Percentiles rank a stretch among this genome's conserved stretches.
These are phyloP conservation scores for Metroxylon sagu DNA, from an alignment of 176 grass and related monocot genomes.

Conservation along the genomic window DNA sequence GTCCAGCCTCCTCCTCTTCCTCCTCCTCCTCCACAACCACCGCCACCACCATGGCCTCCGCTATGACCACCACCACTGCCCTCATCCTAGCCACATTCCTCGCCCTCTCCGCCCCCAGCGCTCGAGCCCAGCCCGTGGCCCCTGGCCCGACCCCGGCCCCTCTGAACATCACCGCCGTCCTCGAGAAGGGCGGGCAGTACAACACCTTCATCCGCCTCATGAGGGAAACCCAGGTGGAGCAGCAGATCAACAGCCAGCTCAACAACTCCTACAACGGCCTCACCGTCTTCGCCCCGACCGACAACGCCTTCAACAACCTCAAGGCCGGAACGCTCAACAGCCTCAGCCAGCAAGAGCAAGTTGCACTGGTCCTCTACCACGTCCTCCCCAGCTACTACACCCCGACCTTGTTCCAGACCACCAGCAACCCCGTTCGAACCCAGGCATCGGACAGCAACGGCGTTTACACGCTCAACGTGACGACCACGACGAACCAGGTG, in stretches of 20 bases:
- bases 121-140: slow-evolving; percentile 23
- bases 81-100: slow-evolving; percentile 12
- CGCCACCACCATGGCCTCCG: background rate
- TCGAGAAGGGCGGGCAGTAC: slow-evolving; percentile 62
- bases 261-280: slow-evolving; percentile 52
- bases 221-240: slow-evolving; percentile 53
- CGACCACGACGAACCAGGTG: slow-evolving; percentile 35
- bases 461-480: slow-evolving; percentile 68
- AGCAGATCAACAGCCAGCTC: slow-evolving; percentile 67
- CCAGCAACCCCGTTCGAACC: slow-evolving; percentile 75
- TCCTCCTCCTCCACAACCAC: background rate
- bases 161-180: slow-evolving; percentile 66
- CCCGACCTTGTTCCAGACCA: slow-evolving; percentile 48
- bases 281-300: slow-evolving; percentile 76
- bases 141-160: background rate
- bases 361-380: slow-evolving; percentile 63
- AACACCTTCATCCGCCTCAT: slow-evolving; percentile 50
- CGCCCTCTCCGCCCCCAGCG: slow-evolving; percentile 2
- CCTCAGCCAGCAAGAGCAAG: slow-evolving; percentile 59
- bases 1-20: too few species aligned
- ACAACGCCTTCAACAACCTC: slow-evolving; percentile 64
- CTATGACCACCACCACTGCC: background rate
- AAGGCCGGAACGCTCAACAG: slow-evolving; percentile 62
- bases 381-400: slow-evolving; percentile 53
- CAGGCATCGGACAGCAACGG: slow-evolving; percentile 67